These are phyloP conservation scores for Penicillium sp. DNA, from an alignment of 2,329 filamentous ascomycete species.

Conservation along the genomic window DNA sequence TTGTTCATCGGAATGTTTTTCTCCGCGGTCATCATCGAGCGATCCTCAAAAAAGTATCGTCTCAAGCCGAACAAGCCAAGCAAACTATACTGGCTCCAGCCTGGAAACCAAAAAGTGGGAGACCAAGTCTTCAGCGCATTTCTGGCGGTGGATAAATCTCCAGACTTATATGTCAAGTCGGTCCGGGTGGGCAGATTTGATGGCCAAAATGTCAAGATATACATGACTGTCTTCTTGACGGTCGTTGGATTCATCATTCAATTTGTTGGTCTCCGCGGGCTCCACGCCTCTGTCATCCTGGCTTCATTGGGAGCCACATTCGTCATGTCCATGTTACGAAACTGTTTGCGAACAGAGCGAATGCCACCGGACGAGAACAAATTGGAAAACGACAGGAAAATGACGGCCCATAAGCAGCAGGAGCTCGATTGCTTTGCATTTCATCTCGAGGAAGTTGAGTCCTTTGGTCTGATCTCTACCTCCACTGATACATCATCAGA, in stretches of 20 bases:
- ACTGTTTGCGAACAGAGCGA: conserved; percentile 31
- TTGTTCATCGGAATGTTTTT: conserved; percentile 33
- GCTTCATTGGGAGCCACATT: conserved; percentile 34
- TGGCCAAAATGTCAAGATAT: conserved; percentile 14
- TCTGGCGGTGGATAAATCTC: conserved; percentile 26
- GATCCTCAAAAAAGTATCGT: conserved; percentile 27
- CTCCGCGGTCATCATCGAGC: conserved; percentile 34
- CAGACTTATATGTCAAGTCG: conserved; percentile 28
- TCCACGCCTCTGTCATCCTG: conserved; percentile 36
- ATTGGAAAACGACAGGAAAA: conserved; percentile 18
- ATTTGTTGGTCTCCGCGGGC: conserved; percentile 37
- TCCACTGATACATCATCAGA: conserved; percentile 3
- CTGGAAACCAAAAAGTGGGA: conserved; percentile 34
- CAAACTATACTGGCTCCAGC: conserved; percentile 39
- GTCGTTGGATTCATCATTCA: conserved; percentile 36
- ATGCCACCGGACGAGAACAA: conserved; percentile 28
- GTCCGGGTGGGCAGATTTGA: conserved; percentile 15
- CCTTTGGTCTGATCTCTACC: conserved; percentile 17
- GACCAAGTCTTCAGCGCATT: conserved; percentile 40
- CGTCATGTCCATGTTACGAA: conserved; percentile 36
- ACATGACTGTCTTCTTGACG: conserved; percentile 24
- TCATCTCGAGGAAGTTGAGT: conserved; percentile 23
- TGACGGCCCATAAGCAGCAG: conserved; percentile 25
- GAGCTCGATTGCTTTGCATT: conserved; percentile 33
- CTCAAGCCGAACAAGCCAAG: conserved; percentile 22